phyloP scores from a whole-genome alignment of 2,329 filamentous ascomycete species.

The Claviceps cyperi region DNA sequence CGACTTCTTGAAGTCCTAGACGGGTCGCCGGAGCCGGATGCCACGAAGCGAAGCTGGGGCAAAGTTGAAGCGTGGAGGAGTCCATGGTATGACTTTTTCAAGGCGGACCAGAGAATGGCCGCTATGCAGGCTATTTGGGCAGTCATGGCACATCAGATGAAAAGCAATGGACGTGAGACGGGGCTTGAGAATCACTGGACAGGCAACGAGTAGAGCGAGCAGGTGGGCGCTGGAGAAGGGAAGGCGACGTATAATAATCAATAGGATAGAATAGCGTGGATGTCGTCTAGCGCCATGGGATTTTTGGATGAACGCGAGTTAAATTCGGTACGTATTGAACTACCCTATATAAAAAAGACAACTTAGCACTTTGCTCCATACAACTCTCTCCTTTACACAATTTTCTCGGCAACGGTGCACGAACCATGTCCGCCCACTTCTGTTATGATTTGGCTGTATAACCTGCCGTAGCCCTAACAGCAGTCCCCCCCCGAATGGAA shows the following conservation, averaged over 20 bases:
- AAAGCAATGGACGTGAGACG: conserved; percentile 16
- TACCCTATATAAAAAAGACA: too few species aligned
- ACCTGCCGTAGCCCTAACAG: too few species aligned
- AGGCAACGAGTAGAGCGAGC: background rate
- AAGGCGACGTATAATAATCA: background rate
- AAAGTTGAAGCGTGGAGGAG: conserved; percentile 42
- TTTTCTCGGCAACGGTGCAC: too few species aligned
- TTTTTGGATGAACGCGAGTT: background rate
- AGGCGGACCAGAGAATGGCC: conserved; percentile 35
- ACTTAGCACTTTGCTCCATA: too few species aligned
- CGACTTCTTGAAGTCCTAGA: conserved; percentile 37
- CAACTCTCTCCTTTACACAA: too few species aligned
- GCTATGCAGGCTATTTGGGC: conserved; percentile 45
- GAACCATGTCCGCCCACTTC: too few species aligned
- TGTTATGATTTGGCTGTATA: too few species aligned
- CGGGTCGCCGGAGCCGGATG: conserved; percentile 25
- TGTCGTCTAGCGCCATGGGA: background rate
- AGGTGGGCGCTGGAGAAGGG: background rate
- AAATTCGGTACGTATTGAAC: too few species aligned
- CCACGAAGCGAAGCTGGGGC: conserved; percentile 30
- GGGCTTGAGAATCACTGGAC: background rate
- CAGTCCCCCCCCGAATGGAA: too few species aligned
- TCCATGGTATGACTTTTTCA: conserved; percentile 47
- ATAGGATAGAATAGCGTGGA: background rate
- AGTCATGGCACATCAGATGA: conserved; percentile 47